Conservation (phyloP, 2,329 filamentous ascomycete genomes). For the Ramichloridium luteum region DNA sequence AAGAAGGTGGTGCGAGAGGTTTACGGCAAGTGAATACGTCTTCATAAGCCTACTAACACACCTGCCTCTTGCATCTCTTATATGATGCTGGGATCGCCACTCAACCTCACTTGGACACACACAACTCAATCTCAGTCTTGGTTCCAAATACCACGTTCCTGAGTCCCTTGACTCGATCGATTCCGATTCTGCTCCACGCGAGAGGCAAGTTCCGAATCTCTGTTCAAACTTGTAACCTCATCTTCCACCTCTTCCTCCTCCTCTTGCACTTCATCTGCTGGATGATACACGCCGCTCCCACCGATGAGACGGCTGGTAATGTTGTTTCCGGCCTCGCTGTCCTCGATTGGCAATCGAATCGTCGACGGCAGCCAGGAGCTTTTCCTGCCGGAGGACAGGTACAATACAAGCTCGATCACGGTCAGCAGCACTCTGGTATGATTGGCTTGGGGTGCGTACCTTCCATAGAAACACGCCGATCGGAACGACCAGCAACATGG, state of each 20-base stretch:
- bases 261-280: too few species aligned
- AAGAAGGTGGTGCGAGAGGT: slow-evolving; percentile 34
- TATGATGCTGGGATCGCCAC: too few species aligned
- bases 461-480: slow-evolving; percentile 44
- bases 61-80: too few species aligned
- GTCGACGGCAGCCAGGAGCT: slow-evolving; percentile 20
- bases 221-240: slow-evolving; percentile 20
- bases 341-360: slow-evolving; percentile 16
- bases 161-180: too few species aligned
- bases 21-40: too few species aligned
- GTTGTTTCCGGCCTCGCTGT: slow-evolving; percentile 1
- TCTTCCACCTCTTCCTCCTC: slow-evolving; percentile 17
- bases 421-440: slow-evolving; percentile 1
- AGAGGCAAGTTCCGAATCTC: slow-evolving; percentile 20
- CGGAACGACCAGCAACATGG: slow-evolving; percentile 44
- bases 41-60: too few species aligned
- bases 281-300: too few species aligned
- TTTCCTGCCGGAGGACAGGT: slow-evolving; percentile 16
- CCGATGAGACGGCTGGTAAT: slow-evolving; percentile 18
- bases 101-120: too few species aligned
- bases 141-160: too few species aligned
- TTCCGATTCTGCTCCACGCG: too few species aligned
- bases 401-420: too few species aligned
- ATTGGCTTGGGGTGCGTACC: slow-evolving; percentile 26
- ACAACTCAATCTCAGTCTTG: too few species aligned